Evolutionary conservation across 2,329 filamentous ascomycete genomes (phyloP), one percentile per base, ranked within the genome.

Genomic region (Paracoccidioides lutzii): DNA sequence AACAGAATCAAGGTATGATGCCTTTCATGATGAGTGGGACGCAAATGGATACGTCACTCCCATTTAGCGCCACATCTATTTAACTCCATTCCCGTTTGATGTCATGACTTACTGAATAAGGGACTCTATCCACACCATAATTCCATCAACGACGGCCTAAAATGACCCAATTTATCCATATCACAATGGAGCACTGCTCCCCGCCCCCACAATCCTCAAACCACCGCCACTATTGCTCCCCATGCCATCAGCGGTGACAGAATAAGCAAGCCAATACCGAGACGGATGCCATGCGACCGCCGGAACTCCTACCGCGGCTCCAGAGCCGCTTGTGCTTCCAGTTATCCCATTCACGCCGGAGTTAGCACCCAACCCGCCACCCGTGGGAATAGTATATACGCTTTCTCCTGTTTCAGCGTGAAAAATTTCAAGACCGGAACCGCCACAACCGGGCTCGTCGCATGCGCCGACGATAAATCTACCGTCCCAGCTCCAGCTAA

Each of bases 401-500:
- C 69, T 73, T 56, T 77, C 75, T 2, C 75, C 75, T 0, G 72
- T 74, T 60, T 77, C 75, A 7, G 74, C 75, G 59, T 77, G 75
- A 62, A 75, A 76, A 44, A 77, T 74, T 58, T 77, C 75, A 42
- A 77, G 62, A 0, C 74, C 74, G 44, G 67, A 67, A 1, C 70
- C 71, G 46, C 69, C 71, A 48, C 70, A 70, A 37, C 70, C 72
- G 7, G 65, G 64, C 62, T 77, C 75, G 57, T 77, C 75, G 55
- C 73, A 75, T 14, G 74, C 73, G 14, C 74, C 74, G 40, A 73
- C 72, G 22, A 77, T 64, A 59, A 74, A 77, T 32, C 75, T 67
- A 1, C 75, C 75, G 59, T 77, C 75, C 61, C 75, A 77, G 58
- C 74, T 76, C 71, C 75, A 77, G 61, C 73, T 75, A 7, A 77